phyloP scores from a whole-genome alignment of 2,329 filamentous ascomycete species.

The Aulographum hederae region DNA sequence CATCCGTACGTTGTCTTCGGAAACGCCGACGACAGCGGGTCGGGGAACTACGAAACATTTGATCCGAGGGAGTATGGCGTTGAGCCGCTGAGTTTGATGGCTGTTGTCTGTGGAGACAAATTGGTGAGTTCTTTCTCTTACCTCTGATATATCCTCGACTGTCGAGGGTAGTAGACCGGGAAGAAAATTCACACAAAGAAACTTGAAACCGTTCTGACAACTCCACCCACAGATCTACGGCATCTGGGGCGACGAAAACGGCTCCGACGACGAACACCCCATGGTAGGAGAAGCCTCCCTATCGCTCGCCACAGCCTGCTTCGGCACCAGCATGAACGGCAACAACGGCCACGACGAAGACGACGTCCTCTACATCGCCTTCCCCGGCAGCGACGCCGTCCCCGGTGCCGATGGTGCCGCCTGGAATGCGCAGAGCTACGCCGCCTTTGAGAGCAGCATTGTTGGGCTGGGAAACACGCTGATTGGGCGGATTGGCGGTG shows the following conservation, averaged over 20 bases:
- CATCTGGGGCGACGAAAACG: constrained; percentile 44
- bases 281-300: constrained; percentile 40
- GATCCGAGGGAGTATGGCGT: too few relatives aligned
- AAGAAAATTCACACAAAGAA: too few relatives aligned
- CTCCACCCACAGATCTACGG: constrained; percentile 43
- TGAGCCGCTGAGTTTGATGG: too few relatives aligned
- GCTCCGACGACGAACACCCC: constrained; percentile 32
- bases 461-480: constrained; percentile 31
- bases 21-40: too few relatives aligned
- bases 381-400: constrained; percentile 36
- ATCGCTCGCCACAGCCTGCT: constrained; percentile 39
- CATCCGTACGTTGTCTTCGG: too few relatives aligned
- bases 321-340: constrained; percentile 30
- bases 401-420: constrained; percentile 33
- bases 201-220: too few relatives aligned
- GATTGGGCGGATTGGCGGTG: constrained; percentile 19
- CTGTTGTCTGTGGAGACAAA: too few relatives aligned
- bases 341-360: constrained; percentile 35
- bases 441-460: constrained; percentile 36
- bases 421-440: constrained; percentile 32
- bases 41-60: too few relatives aligned
- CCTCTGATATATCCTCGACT: too few relatives aligned
- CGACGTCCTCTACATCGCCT: constrained; percentile 45
- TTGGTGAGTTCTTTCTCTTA: too few relatives aligned
- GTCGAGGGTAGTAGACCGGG: too few relatives aligned